These are phyloP conservation scores for Candida sithepensis DNA, from an alignment of 805 yeast genomes.

Conservation along the genomic window DNA sequence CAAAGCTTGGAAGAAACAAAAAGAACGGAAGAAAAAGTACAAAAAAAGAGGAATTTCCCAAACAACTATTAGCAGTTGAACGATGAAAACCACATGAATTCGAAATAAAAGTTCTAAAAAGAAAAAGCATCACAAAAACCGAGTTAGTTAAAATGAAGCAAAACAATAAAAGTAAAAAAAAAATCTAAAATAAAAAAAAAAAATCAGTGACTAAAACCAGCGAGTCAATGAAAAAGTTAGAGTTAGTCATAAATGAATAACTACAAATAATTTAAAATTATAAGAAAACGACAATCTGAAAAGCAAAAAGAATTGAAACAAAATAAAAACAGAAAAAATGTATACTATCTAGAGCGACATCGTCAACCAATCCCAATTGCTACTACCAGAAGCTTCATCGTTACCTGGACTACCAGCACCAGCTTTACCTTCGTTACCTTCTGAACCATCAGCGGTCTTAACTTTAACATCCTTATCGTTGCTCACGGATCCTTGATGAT, in stretches of 20 bases:
- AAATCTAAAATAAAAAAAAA: too few species aligned
- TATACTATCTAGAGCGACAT: constrained; percentile 33
- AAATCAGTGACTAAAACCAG: not conserved
- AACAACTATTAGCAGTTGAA: not conserved
- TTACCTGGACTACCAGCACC: constrained; percentile 1
- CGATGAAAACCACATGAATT: not conserved
- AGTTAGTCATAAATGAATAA: too few species aligned
- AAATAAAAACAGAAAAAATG: not conserved
- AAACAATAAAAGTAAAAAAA: too few species aligned
- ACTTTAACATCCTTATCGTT: constrained; percentile 1
- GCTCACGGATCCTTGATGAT: constrained; percentile 6
- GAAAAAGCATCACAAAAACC: not conserved
- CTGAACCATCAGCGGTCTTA: too few species aligned
- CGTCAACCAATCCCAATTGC: constrained; percentile 46
- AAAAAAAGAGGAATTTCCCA: not conserved
- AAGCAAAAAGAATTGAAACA: not conserved
- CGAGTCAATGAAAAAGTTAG: too few species aligned
- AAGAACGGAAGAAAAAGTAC: not conserved
- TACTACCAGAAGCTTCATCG: constrained; percentile 5
- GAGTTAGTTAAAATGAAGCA: too few species aligned
- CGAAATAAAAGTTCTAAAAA: not conserved
- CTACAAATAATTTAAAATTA: not conserved
- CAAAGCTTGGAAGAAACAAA: not conserved
- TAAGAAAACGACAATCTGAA: not conserved
- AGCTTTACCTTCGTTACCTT: constrained; percentile 1